Evolutionary conservation across 2,329 filamentous ascomycete species (phyloP).

Genomic region (Microdochium trichocladiopsis): DNA sequence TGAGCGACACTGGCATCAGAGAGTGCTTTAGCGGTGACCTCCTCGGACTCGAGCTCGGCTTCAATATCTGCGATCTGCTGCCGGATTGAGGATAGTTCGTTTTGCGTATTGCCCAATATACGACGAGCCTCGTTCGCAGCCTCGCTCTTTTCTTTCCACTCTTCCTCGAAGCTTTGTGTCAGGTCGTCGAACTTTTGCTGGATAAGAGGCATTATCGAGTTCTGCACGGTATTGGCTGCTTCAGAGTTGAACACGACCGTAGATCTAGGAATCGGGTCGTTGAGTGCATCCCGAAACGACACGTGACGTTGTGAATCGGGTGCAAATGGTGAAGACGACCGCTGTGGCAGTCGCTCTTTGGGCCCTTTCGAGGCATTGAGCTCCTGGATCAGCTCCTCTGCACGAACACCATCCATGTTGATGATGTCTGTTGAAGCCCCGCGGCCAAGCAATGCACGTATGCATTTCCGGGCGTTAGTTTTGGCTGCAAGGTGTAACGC

Average conservation of each 20-base stretch:
- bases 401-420: conserved; percentile 75
- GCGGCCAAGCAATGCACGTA: conserved; percentile 69
- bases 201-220: conserved; percentile 61
- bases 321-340: conserved; percentile 69
- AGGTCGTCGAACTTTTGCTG: conserved; percentile 67
- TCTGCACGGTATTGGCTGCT: conserved; percentile 62
- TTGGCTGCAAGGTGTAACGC: conserved; percentile 70
- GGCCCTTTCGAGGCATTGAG: conserved; percentile 59
- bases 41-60: conserved; percentile 46
- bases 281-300: conserved; percentile 42
- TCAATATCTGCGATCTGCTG: conserved; percentile 54
- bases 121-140: conserved; percentile 61
- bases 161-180: conserved; percentile 64
- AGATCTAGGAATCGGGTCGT: conserved; percentile 33
- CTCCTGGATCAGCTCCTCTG: conserved; percentile 75
- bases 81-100: conserved; percentile 55
- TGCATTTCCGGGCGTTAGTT: conserved; percentile 81
- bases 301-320: conserved; percentile 52
- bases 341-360: conserved; percentile 59
- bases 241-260: conserved; percentile 46
- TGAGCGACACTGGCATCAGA: conserved; percentile 43
- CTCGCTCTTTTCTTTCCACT: conserved; percentile 66
- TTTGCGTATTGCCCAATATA: conserved; percentile 58
- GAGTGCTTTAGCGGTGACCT: conserved; percentile 39
- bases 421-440: conserved; percentile 77